Evolutionary conservation across 352 stramenopile genomes (phyloP).

Genomic region (Albugo candida): DNA sequence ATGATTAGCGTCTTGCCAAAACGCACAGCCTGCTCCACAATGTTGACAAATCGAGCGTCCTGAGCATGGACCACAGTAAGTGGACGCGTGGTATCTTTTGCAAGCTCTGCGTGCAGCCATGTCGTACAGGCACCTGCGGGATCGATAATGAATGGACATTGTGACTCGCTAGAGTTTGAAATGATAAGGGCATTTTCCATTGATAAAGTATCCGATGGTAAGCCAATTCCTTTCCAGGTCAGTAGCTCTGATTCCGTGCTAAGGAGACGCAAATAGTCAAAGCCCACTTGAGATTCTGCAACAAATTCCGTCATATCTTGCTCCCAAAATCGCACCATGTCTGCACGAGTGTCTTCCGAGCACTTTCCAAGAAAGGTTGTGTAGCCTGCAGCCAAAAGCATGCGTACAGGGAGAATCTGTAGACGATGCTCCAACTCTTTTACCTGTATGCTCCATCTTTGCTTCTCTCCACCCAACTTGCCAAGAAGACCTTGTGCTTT

Average conservation of each 20-base stretch:
- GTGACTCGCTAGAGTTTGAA: conserved; percentile 34
- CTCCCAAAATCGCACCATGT: conserved; percentile 67
- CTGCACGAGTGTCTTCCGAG: conserved; percentile 69
- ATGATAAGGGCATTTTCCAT: conserved; percentile 90
- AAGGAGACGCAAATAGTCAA: conserved; percentile 78
- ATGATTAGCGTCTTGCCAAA: conserved; percentile 93
- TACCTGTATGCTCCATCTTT: conserved; percentile 81
- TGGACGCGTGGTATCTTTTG: conserved; percentile 60
- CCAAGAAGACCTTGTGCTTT: conserved; percentile 81
- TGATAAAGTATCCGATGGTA: conserved; percentile 83
- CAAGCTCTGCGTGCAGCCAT: conserved; percentile 83
- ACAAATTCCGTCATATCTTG: conserved; percentile 3
- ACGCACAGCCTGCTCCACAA: conserved; percentile 86
- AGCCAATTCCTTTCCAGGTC: conserved; percentile 83
- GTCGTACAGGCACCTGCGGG: conserved; percentile 69
- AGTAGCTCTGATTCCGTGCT: conserved; percentile 85
- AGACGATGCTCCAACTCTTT: conserved; percentile 64
- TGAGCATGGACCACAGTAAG: conserved; percentile 77
- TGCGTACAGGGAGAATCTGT: conserved; percentile 69
- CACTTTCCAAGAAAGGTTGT: conserved; percentile 86
- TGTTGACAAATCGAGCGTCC: conserved; percentile 77
- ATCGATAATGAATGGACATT: conserved; percentile 91
- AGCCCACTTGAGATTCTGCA: too few relatives aligned
- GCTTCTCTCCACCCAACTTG: conserved; percentile 83
- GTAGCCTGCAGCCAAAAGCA: conserved; percentile 84